Base-by-base conservation (phyloP, 257 asterid genomes). In the Nicotiana attenuata region DNA sequence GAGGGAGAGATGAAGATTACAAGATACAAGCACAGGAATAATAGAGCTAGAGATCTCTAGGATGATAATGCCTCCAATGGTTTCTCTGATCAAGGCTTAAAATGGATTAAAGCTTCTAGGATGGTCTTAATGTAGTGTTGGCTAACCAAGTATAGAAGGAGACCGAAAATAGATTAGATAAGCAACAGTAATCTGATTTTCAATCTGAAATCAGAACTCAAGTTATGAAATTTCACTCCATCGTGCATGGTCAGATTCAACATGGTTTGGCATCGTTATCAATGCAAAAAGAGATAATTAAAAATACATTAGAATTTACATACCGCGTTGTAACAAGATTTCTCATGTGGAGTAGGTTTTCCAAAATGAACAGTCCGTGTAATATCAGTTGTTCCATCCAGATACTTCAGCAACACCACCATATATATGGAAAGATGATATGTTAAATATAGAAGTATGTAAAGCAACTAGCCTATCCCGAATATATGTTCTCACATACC, bases 331-430 rank as follows among this genome's bases (percentile, higher is more conserved):
- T 94, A 94, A 89, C 99, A 89, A 76, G 97, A 90, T 90, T 94
- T 94, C 94, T 96, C 99, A 88, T 96, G 99, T 60, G 91, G 61
- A 28, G 95, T 87, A 82, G 99, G 97, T 71, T 90, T 89, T 80
- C 99, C 98, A 79, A 94, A 96, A 89, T 96, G 99, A 61, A 93
- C 94, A 47, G 99, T 96, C 89, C 99, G 88, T 19, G 98, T 94
- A 83, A 96, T 94, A 88, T 96, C 99, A 65, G 99, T 96, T 91
- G 99, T 94, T 88, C 99, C 99, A 86, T 96, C 99, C 83, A 92
- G 85, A 86, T 94, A 96, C 99, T 96, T 82, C 71, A 89, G 84
- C 69, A 53, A 83, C 53, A 86, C 33, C 38, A 33, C 73, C 77
- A 68, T 35, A 68, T 35, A 38, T 10, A 38, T 68, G 38, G 29